Evolutionary conservation across 192 early-diverging fungal genomes (phyloP).

Genomic region (Coemansia erecta): DNA sequence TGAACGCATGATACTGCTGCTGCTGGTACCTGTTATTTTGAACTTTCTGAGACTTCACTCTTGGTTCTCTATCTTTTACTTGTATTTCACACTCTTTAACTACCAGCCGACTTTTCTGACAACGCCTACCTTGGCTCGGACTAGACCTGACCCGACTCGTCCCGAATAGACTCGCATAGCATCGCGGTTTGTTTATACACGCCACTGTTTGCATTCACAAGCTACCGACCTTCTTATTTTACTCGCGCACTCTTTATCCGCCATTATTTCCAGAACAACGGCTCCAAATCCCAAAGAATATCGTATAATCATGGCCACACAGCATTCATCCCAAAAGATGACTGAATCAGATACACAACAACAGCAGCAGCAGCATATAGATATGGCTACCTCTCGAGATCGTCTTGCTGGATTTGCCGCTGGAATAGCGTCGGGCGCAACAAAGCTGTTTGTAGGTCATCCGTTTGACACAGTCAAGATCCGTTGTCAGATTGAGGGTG

Average conservation of each 20-base stretch:
- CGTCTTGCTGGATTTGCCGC: constrained; percentile 67
- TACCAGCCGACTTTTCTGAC: no score
- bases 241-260: no score
- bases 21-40: background rate
- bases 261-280: background rate
- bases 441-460: constrained; percentile 77
- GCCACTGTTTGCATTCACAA: no score
- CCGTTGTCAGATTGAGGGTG: constrained; percentile 70
- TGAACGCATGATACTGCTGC: background rate
- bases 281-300: background rate
- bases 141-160: no score
- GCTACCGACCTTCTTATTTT: no score
- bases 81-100: background rate
- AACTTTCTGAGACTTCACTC: background rate
- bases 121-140: background rate
- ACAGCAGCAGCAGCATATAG: constrained; percentile 8
- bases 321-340: background rate
- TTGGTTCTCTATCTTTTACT: background rate
- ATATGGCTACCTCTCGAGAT: constrained; percentile 50
- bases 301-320: background rate
- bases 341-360: background rate
- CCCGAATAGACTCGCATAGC: no score
- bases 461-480: constrained; percentile 85
- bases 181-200: no score
- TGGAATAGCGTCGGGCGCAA: constrained; percentile 71